These are phyloP conservation scores for Trichoderma gracile DNA, from an alignment of 2,329 filamentous ascomycete species.

Conservation along the genomic window DNA sequence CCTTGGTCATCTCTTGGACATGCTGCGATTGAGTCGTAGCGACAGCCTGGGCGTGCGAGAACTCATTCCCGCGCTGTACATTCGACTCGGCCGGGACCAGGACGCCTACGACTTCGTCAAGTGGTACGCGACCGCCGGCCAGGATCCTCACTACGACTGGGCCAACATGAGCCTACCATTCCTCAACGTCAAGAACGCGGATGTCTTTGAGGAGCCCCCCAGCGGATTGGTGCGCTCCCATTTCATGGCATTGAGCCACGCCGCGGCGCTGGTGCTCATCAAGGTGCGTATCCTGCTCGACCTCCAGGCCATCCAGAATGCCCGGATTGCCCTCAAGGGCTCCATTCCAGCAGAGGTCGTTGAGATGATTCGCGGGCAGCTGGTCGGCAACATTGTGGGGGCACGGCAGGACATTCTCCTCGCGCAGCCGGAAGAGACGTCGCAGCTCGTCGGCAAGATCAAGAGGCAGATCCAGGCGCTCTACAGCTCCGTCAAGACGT, in stretches of 20 bases:
- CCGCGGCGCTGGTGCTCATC: conserved; percentile 27
- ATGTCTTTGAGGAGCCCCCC: conserved; percentile 42
- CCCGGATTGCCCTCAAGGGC: conserved; percentile 18
- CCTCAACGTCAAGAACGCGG: conserved; percentile 41
- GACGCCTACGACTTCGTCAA: conserved; percentile 50
- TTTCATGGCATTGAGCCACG: conserved; percentile 26
- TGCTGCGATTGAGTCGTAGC: conserved; percentile 45
- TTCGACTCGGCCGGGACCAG: conserved; percentile 52
- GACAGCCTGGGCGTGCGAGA: conserved; percentile 49
- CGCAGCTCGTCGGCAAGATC: conserved; percentile 20
- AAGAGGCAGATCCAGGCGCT: conserved; percentile 28
- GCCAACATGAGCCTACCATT: conserved; percentile 28
- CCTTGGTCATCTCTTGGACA: conserved; percentile 45
- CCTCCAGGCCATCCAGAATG: conserved; percentile 29
- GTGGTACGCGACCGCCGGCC: conserved; percentile 34
- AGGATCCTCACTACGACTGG: conserved; percentile 29
- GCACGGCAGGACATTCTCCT: conserved; percentile 22
- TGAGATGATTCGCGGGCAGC: conserved; percentile 27
- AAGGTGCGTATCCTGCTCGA: conserved; percentile 33
- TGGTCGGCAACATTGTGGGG: conserved; percentile 25
- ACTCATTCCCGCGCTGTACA: conserved; percentile 43
- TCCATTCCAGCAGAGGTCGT: conserved; percentile 31
- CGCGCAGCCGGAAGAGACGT: background rate
- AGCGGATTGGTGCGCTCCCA: no score
- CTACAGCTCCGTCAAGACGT: conserved; percentile 24